phyloP scores from a whole-genome alignment of 176 grass and related monocot species.

The Ensete glaucum region DNA sequence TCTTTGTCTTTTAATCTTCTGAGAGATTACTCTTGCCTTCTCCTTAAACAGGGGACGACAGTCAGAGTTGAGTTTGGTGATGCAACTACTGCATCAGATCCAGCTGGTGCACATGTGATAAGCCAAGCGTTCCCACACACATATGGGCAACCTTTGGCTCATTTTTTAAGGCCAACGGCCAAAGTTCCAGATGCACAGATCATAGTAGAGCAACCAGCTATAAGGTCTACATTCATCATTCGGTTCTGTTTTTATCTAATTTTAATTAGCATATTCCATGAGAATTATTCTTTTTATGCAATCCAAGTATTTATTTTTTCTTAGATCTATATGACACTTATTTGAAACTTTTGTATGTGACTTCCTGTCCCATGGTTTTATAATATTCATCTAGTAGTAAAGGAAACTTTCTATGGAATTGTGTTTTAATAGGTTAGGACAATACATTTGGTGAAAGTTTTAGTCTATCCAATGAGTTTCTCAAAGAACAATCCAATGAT shows the following conservation, averaged over 20 bases:
- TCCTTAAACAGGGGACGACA: constrained; percentile 64
- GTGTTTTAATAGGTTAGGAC: too few species aligned
- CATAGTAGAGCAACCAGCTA: constrained; percentile 61
- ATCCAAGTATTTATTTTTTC: neutral
- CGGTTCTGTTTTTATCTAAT: neutral
- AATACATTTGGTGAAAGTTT: too few species aligned
- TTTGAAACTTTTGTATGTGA: neutral
- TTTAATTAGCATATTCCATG: neutral
- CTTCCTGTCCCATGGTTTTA: neutral
- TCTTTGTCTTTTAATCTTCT: constrained; percentile 6
- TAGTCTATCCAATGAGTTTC: too few species aligned
- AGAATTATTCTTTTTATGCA: neutral
- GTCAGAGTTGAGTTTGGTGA: constrained; percentile 91
- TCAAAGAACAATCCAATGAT: too few species aligned
- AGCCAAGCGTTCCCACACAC: constrained; percentile 73
- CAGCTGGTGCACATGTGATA: constrained; percentile 79
- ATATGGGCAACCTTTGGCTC: constrained; percentile 75
- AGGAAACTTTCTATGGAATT: neutral
- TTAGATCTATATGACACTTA: neutral
- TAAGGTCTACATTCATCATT: constrained; percentile 41
- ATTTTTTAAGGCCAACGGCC: constrained; percentile 76
- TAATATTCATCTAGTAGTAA: neutral
- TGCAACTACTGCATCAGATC: constrained; percentile 66
- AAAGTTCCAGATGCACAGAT: constrained; percentile 68
- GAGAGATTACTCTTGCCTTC: constrained; percentile 5